A percentile compares a stretch with the other conserved stretches of the same genome.
Evolutionary conservation across 2,329 filamentous ascomycete genomes (phyloP).

Genomic region (Fusarium sp.): DNA sequence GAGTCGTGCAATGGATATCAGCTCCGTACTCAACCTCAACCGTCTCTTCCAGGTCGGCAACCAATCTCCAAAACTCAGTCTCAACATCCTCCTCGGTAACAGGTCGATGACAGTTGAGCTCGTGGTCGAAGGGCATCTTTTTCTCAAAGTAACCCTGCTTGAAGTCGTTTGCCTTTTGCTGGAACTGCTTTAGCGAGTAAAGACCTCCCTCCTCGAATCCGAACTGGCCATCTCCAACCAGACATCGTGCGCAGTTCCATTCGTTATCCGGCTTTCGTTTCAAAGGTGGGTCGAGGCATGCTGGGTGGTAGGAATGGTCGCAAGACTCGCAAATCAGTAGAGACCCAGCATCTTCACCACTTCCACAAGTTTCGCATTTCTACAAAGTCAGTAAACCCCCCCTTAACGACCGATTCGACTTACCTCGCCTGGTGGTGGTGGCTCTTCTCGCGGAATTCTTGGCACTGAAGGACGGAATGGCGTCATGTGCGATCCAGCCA

Average conservation of each 20-base stretch:
- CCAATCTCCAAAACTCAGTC: constrained; percentile 94
- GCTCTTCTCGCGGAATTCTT: constrained; percentile 69
- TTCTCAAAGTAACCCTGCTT: constrained; percentile 93
- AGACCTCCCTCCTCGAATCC: constrained; percentile 97
- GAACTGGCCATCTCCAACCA: constrained; percentile 96
- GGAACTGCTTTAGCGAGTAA: constrained; percentile 95
- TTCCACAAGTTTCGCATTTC: constrained; percentile 89
- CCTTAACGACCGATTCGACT: constrained; percentile 37
- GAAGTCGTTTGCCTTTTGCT: constrained; percentile 95
- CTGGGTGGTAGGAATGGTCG: constrained; percentile 86
- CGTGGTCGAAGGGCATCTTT: constrained; percentile 88
- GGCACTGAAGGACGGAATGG: constrained; percentile 86
- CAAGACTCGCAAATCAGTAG: constrained; percentile 91
- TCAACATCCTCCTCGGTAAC: constrained; percentile 97
- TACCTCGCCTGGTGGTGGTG: constrained; percentile 57
- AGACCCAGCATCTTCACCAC: constrained; percentile 76
- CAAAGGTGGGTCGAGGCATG: constrained; percentile 88
- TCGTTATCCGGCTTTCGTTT: constrained; percentile 83
- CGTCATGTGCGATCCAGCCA: constrained; percentile 97
- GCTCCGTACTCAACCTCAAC: constrained; percentile 98
- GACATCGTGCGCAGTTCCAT: constrained; percentile 95
- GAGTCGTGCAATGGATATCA: constrained; percentile 97
- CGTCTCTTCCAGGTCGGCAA: constrained; percentile 92
- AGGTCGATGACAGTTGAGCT: constrained; percentile 81
- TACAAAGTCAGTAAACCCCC: constrained; percentile 33